These are phyloP conservation scores for Tephrocybe sp. DNA, from an alignment of 768 basidiomycete genomes.

Conservation along the genomic window DNA sequence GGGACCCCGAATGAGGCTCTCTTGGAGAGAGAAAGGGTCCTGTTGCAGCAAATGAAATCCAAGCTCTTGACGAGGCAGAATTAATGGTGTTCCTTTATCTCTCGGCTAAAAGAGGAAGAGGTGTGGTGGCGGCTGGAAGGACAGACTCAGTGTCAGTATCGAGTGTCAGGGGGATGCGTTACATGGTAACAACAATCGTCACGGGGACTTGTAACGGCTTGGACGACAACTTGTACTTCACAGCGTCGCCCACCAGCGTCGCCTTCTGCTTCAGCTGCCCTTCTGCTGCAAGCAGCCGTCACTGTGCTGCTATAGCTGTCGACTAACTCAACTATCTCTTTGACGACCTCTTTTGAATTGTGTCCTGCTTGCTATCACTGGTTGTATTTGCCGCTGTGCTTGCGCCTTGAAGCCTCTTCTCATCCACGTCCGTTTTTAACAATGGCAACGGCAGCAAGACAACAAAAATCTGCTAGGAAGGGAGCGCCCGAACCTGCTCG, in stretches of 20 bases:
- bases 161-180: slow-evolving; percentile 10
- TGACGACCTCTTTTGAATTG: slow-evolving; percentile 20
- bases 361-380: slow-evolving; percentile 32
- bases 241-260: slow-evolving; percentile 5
- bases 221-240: slow-evolving; percentile 10
- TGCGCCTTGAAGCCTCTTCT: slow-evolving; percentile 29
- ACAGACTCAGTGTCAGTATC: not conserved
- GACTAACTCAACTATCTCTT: slow-evolving; percentile 5
- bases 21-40: not conserved
- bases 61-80: too few species aligned
- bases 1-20: not conserved
- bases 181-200: not conserved
- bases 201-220: slow-evolving; percentile 6
- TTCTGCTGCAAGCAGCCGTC: slow-evolving; percentile 11
- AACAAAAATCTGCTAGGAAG: slow-evolving; percentile 64
- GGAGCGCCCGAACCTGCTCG: slow-evolving; percentile 59
- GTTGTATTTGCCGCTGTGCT: slow-evolving; percentile 39
- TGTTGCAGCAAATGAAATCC: not conserved
- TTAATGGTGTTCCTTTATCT: too few species aligned
- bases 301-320: not conserved
- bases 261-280: slow-evolving; percentile 3
- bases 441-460: slow-evolving; percentile 69
- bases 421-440: slow-evolving; percentile 26
- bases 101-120: too few species aligned
- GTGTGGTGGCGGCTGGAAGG: not conserved